Evolutionary conservation across 2,329 filamentous ascomycete genomes (phyloP), one percentile per base, ranked within the genome.

Genomic region (Penicillium sp.): DNA sequence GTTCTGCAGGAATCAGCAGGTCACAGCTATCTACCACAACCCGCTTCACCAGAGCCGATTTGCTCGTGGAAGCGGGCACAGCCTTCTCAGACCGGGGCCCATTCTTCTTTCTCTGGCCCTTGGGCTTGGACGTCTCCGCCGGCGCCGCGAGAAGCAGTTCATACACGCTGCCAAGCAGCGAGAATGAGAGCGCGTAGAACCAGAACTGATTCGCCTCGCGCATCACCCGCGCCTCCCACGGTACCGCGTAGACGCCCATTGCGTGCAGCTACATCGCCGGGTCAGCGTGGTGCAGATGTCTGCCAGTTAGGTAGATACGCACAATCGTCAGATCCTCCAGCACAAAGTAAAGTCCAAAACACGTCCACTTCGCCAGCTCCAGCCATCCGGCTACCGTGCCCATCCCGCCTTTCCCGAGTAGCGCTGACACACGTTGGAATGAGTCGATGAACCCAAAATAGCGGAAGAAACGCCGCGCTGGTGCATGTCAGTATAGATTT

Each of bases 141-240:
- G 47, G 26, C 13, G 14, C 17, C 29, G 49, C 41, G 23, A 54
- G 45, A 15, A 54, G 28, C 23, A 62, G 36, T 4, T 47, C 48
- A 51, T 54, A 62, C 1, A 57, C 19, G 8, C 51, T 47, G 0
- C 58, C 56, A 2, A 75, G 28, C 0, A 78, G 64, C 1, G 75
- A 78, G 42, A 76, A 74, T 8, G 65, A 65, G 15, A 87, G 66
- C 0, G 76, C 75, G 26, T 81, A 77, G 48, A 87, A 77, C 85
- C 85, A 89, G 62, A 84, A 81, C 36, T 79, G 75, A 64, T 85
- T 79, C 0, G 77, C 78, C 63, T 87, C 81, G 15, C 75, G 45
- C 31, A 78, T 70, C 3, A 84, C 53, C 17, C 47, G 52, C n/a
- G 53, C 51, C 11, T 74, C 73, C 60, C 69, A 74, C 1, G 58